Evolutionary conservation across 2,329 filamentous ascomycete species (phyloP), one percentile per base, ranked within the genome.

Genomic region (Dendryphion nanum): DNA sequence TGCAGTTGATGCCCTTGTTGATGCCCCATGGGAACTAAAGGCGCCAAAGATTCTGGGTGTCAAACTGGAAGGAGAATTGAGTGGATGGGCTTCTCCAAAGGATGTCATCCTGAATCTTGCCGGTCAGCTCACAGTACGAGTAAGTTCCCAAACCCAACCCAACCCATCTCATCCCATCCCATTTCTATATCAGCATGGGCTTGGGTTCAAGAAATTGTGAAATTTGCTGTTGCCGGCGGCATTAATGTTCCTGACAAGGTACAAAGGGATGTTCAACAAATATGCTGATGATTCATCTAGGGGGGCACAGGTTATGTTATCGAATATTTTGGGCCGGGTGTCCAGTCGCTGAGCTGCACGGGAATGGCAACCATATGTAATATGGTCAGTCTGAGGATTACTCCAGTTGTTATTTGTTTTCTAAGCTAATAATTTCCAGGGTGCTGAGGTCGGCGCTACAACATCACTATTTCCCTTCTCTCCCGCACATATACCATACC

Each of bases 21-120:
- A 95, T 61, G 89, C 90, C 6, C 93, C 93, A 0, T 98, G 93
- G 93, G 93, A 98, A 70, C 74, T 98, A 42, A 96, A 95, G 74
- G 93, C 93, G 4, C 93, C 93, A 13, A 89, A 88, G 67, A 77
- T 98, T 35, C 72, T 96, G 10, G 90, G 90, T 57, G 89, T 97
- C 7, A 80, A 83, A 59, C 76, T 97, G 29, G 84, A 84, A 42
- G 93, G 93, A 52, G 73, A 86, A 69, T 78, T 98, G 42, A 87
- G 75, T 64, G 89, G 87, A 59, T 98, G 93, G 93, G 85, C 89
- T 1, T 83, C 89, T 17, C 91, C 93, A 29, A 98, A 98, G 75
- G 93, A 98, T 63, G 81, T 98, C 39, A 98, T 98, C 59, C 75
- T 98, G 42, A 79, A 86, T 53, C 79, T 98, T 33, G 91, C 90